These are phyloP conservation scores for Prunus mongolica DNA, from an alignment of 306 rosid species.

Conservation along the genomic window DNA sequence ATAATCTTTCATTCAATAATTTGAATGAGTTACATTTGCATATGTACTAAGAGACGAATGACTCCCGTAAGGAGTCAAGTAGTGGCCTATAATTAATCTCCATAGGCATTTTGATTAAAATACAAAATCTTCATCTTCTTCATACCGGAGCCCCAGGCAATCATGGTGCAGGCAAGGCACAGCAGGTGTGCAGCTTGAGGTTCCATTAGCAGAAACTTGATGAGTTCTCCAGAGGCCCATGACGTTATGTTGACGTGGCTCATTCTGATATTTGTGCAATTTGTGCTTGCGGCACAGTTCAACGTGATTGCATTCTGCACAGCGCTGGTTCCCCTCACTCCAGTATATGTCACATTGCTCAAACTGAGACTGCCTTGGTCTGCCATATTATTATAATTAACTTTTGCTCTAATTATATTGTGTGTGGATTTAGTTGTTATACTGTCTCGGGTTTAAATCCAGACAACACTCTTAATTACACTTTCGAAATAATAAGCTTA, in stretches of 20 bases:
- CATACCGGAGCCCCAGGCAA: not conserved
- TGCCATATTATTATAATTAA: not conserved
- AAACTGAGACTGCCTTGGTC: not conserved
- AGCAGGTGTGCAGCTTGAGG: not conserved
- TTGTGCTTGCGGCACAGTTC: not conserved
- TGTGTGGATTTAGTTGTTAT: too few species aligned
- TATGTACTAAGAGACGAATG: too few species aligned
- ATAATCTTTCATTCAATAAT: too few species aligned
- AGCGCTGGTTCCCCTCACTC: not conserved
- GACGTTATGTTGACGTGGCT: not conserved
- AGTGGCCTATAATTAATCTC: not conserved
- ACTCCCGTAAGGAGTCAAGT: too few species aligned
- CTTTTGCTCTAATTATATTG: not conserved
- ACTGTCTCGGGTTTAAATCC: too few species aligned
- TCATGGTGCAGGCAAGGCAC: not conserved
- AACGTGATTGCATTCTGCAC: not conserved
- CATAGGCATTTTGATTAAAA: not conserved
- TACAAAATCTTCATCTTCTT: not conserved
- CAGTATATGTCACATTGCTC: not conserved
- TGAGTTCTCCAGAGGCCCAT: not conserved
- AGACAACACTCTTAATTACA: too few species aligned
- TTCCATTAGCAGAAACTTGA: not conserved
- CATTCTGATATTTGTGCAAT: slow-evolving; percentile 1
- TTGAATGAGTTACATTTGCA: too few species aligned
- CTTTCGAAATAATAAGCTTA: too few species aligned